Evolutionary conservation across 805 yeast species (phyloP), one percentile per base, ranked within the genome.

Genomic region (Nakazawaea peltata): DNA sequence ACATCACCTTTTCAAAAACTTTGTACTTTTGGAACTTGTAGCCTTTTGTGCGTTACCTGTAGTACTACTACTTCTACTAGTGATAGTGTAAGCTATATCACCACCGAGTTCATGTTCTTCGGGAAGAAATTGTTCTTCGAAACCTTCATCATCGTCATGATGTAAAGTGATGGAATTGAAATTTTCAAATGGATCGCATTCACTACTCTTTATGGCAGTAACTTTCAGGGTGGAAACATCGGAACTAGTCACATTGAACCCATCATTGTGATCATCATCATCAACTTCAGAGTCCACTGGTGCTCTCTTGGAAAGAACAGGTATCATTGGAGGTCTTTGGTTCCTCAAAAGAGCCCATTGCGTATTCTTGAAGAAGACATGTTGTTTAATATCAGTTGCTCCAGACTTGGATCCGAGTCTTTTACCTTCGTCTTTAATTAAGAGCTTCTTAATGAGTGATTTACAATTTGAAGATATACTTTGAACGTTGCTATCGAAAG

Each of bases 271-370:
- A 13, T 46, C 43, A 13, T 46, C 50, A 5, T 32, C 22, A 10
- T 36, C 40, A n/a, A 28, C 34, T n/a, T 37, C 37, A 7, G 7
- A 19, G 14, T 28, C 36, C 5, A 32, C 8, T 2, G 41, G 32
- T 13, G 33, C 29, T 19, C 37, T 28, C 32, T 40, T 42, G 11
- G 53, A 48, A 28, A 86, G 67, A 0, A 81, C 81, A 0, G 99
- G 99, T 13, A 92, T 79, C 78, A 92, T 79, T 12, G 99, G 99
- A 1, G 99, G 97, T 40, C 81, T 81, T 53, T 81, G 92, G 56
- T 92, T 84, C 47, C 98, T 71, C 39, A 92, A 63, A 40, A 92
- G 65, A 0, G 98, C 97, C 99, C 99, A 92, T 54, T 87, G 95
- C 2, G 85, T 78, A 47, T 67, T 81, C 52, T 87, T 90, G 69